Percentiles rank a stretch among this genome's conserved stretches.
Evolutionary conservation across 257 asterid species (phyloP).

Genomic region (Capsicum chinense): DNA sequence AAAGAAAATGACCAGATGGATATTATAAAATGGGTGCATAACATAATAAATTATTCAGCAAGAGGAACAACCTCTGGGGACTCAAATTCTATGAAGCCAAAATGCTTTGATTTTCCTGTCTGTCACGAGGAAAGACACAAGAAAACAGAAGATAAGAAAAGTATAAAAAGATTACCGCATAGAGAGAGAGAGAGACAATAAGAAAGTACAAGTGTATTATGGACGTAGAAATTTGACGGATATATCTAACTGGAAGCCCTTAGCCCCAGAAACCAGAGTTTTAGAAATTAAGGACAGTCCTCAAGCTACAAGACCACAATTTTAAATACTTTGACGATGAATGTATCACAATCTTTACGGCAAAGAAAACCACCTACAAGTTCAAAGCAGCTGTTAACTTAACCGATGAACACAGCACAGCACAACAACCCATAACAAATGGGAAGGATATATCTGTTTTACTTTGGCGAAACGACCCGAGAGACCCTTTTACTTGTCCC

Average conservation of each 20-base stretch:
- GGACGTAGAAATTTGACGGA: neutral
- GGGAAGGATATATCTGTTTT: neutral
- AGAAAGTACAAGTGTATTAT: neutral
- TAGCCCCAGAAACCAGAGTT: neutral
- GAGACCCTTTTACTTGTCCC: too few species aligned
- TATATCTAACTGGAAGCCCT: neutral
- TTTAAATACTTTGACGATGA: neutral
- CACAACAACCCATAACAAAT: neutral
- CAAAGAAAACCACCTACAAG: neutral
- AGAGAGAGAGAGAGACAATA: neutral
- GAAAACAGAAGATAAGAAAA: neutral
- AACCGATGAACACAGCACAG: neutral
- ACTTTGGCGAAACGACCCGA: too few species aligned
- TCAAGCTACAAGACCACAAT: neutral
- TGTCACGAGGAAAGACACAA: constrained; percentile 36
- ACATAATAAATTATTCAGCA: constrained; percentile 6
- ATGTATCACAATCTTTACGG: neutral
- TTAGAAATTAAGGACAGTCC: neutral
- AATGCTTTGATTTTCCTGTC: constrained; percentile 96
- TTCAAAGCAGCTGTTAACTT: neutral
- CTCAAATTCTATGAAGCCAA: constrained; percentile 87
- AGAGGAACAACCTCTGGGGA: constrained; percentile 80
- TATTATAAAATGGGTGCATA: neutral
- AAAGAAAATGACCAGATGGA: constrained; percentile 15
- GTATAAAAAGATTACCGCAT: neutral